A percentile compares a stretch with the other conserved stretches of the same genome.
Evolutionary conservation across 192 early-diverging fungal genomes (phyloP).

Genomic region (Rhizoclosmatium globosum): DNA sequence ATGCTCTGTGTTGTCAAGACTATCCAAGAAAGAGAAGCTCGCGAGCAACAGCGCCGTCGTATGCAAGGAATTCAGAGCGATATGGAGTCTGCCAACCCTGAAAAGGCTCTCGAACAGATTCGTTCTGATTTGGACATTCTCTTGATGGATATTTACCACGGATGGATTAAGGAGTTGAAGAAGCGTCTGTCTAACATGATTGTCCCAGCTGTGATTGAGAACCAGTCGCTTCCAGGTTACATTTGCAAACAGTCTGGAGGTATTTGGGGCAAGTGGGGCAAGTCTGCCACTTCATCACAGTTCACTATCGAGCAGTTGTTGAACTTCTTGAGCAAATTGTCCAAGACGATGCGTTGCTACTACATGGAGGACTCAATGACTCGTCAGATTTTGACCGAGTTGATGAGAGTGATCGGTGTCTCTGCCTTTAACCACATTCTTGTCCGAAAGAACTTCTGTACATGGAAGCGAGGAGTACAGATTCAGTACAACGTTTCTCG

Average conservation of each 20-base stretch:
- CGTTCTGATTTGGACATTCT: constrained; percentile 91
- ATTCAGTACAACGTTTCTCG: constrained; percentile 98
- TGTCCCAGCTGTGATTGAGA: constrained; percentile 95
- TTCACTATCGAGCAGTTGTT: constrained; percentile 96
- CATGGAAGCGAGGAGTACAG: constrained; percentile 97
- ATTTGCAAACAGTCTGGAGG: constrained; percentile 88
- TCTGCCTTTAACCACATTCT: constrained; percentile 97
- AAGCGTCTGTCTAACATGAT: constrained; percentile 94
- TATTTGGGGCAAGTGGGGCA: constrained; percentile 90
- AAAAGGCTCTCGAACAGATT: constrained; percentile 84
- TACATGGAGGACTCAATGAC: constrained; percentile 93
- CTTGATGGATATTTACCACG: constrained; percentile 94
- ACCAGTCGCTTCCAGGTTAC: constrained; percentile 93
- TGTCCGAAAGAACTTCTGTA: constrained; percentile 98
- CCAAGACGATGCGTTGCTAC: constrained; percentile 96
- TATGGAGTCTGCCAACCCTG: constrained; percentile 55
- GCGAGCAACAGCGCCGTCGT: constrained; percentile 62
- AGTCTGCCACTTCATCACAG: constrained; percentile 73
- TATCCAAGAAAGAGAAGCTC: constrained; percentile 57
- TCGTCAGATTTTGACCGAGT: constrained; percentile 92
- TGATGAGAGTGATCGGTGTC: constrained; percentile 93
- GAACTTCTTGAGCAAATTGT: constrained; percentile 93
- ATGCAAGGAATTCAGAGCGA: constrained; percentile 26
- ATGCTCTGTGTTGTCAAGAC: constrained; percentile 88
- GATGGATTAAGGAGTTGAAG: constrained; percentile 98